Evolutionary conservation across 108 stramenopile genomes (phyloP).

Genomic region (Skeletonema menzelii): DNA sequence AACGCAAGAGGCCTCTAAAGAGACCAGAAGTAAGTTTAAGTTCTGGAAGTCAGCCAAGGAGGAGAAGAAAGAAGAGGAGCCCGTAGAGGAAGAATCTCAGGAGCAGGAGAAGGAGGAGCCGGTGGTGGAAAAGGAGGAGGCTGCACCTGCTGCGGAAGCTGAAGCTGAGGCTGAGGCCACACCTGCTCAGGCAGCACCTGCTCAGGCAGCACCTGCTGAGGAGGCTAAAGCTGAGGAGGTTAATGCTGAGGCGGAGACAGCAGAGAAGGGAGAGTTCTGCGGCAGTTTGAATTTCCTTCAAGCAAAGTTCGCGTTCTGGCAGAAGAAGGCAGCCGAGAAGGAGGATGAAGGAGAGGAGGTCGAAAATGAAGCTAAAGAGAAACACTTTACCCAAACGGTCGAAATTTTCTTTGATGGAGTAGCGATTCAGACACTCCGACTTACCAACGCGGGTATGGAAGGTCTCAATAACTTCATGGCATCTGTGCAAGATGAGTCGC

Average conservation of each 20-base stretch:
- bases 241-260: too few species aligned
- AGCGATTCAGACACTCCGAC: not conserved
- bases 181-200: too few species aligned
- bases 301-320: not conserved
- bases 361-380: not conserved
- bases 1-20: not conserved
- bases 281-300: not conserved
- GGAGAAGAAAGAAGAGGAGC: not conserved
- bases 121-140: not conserved
- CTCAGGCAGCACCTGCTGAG: too few species aligned
- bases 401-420: not conserved
- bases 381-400: not conserved
- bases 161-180: not conserved
- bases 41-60: not conserved
- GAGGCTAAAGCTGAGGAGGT: not conserved
- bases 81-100: not conserved
- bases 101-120: not conserved
- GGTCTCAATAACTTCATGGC: not conserved
- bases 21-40: not conserved
- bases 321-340: not conserved
- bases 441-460: not conserved
- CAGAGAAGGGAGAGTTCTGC: too few species aligned
- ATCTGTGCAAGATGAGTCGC: not conserved
- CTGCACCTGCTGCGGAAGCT: not conserved
- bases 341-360: not conserved